Percentiles rank a stretch among this genome's conserved stretches.
These are phyloP conservation scores for Citrus inodora DNA, from an alignment of 345 rosid genomes.

Conservation along the genomic window DNA sequence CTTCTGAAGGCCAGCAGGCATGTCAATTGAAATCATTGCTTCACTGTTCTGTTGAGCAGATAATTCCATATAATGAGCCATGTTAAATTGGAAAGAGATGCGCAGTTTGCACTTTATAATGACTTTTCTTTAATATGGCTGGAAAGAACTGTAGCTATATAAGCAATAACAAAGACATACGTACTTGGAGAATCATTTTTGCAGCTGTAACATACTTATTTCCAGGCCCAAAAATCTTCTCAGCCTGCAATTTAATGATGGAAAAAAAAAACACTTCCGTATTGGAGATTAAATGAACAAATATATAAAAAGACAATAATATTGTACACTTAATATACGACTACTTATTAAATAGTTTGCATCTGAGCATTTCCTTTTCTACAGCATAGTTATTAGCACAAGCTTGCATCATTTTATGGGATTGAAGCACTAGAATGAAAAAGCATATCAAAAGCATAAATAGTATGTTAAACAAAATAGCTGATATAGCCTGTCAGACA, in stretches of 20 bases:
- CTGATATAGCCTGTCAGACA: constrained; percentile 70
- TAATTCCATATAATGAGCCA: not conserved
- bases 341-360: not conserved
- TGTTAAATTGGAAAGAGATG: not conserved
- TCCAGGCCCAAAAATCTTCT: constrained; percentile 91
- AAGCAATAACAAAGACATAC: constrained; percentile 7
- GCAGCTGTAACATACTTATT: constrained; percentile 97
- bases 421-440: not conserved
- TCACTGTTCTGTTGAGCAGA: constrained; percentile 70
- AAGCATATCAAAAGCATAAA: not conserved
- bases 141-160: not conserved
- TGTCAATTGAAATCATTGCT: constrained; percentile 97
- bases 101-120: not conserved
- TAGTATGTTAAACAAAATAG: constrained; percentile 17
- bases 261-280: not conserved
- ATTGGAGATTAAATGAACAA: not conserved
- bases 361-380: not conserved
- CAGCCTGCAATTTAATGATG: constrained; percentile 46
- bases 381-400: too few relatives aligned
- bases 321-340: not conserved
- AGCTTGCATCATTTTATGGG: not conserved
- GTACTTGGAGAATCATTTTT: constrained; percentile 92
- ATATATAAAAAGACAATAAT: not conserved
- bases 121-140: not conserved
- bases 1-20: constrained; percentile 99